phyloP scores from a whole-genome alignment of 2,329 filamentous ascomycete genomes.

The Monosporascus sp. region DNA sequence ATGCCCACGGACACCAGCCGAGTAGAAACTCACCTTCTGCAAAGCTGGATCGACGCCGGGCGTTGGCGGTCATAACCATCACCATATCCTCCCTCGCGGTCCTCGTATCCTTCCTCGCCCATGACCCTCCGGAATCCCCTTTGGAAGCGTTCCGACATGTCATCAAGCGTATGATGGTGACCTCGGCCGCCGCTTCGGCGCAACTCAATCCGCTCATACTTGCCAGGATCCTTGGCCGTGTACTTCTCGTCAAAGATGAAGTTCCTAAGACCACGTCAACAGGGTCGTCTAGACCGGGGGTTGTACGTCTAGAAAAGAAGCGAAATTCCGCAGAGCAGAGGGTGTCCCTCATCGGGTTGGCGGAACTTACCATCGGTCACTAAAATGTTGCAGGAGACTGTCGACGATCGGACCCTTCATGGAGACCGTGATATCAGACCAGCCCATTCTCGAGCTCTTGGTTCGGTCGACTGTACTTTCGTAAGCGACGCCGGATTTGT shows the following conservation, averaged over 20 bases:
- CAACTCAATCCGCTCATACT: conserved; percentile 36
- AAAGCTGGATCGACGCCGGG: conserved; percentile 40
- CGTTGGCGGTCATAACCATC: conserved; percentile 12
- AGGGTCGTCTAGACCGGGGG: no score
- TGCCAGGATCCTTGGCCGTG: conserved; percentile 41
- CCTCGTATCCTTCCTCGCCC: conserved; percentile 25
- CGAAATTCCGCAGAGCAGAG: neutral
- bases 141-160: conserved; percentile 38
- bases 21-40: conserved; percentile 36
- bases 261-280: conserved; percentile 47
- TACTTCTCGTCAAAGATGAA: conserved; percentile 87
- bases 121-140: conserved; percentile 35
- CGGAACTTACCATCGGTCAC: conserved; percentile 63
- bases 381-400: conserved; percentile 73
- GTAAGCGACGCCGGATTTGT: conserved; percentile 5
- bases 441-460: conserved; percentile 80
- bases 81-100: conserved; percentile 2
- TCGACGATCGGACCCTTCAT: conserved; percentile 69
- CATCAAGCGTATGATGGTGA: conserved; percentile 29
- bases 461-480: conserved; percentile 62
- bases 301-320: neutral
- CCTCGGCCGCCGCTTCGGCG: conserved; percentile 11
- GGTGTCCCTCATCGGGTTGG: no score
- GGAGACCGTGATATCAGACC: conserved; percentile 81
- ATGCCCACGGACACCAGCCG: neutral